Evolutionary conservation across 768 basidiomycete species (phyloP).

Genomic region (Coprinellus micaceus): DNA sequence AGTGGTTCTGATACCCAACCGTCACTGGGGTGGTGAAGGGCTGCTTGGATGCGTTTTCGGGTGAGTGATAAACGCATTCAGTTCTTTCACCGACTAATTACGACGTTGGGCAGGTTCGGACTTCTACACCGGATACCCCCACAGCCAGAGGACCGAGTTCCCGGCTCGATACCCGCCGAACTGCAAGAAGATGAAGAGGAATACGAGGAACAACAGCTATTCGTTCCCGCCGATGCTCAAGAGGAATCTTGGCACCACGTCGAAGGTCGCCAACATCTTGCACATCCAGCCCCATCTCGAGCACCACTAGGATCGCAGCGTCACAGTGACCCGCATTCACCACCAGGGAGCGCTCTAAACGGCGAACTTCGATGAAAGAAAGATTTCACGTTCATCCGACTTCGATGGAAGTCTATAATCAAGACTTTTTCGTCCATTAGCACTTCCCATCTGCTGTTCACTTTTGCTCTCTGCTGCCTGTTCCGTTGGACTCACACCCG

Average conservation of each 20-base stretch:
- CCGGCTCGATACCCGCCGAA: conserved; percentile 56
- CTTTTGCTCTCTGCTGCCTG: too few relatives aligned
- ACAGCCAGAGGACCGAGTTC: conserved; percentile 55
- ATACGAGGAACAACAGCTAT: conserved; percentile 62
- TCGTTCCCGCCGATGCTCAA: conserved; percentile 65
- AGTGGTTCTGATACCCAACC: conserved; percentile 91
- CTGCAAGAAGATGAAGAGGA: conserved; percentile 46
- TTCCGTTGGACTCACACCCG: too few relatives aligned
- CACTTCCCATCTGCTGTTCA: too few relatives aligned
- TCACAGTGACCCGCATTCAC: neutral
- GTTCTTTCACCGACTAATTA: conserved; percentile 5
- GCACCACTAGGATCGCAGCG: neutral
- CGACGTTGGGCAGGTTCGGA: conserved; percentile 60
- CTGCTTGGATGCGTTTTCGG: conserved; percentile 94
- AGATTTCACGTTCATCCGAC: too few relatives aligned
- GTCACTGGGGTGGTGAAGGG: conserved; percentile 97
- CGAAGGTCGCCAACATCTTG: neutral
- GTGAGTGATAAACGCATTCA: conserved; percentile 40
- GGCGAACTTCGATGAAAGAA: too few relatives aligned
- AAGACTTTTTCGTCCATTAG: too few relatives aligned
- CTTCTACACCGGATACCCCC: conserved; percentile 91
- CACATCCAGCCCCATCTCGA: neutral
- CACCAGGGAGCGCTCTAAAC: too few relatives aligned
- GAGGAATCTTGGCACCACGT: neutral
- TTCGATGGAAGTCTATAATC: too few relatives aligned